Percentiles rank a stretch among this genome's conserved stretches.
Evolutionary conservation across 2,329 filamentous ascomycete genomes (phyloP).

Genomic region (Neurospora crassa): DNA sequence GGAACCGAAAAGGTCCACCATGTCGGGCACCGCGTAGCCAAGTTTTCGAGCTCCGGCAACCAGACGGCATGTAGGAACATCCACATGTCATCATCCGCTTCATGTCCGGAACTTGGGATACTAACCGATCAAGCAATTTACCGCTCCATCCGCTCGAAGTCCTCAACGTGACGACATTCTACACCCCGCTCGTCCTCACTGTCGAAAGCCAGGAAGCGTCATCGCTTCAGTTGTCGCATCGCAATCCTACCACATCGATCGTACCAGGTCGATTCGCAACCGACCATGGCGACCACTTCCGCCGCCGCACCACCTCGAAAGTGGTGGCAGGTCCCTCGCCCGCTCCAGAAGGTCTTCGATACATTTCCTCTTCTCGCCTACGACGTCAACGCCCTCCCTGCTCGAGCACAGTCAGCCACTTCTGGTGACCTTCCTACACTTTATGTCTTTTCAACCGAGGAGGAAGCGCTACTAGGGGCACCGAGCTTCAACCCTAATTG

Average conservation of each 20-base stretch:
- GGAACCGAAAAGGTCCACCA: background rate
- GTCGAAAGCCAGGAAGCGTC: slow-evolving; percentile 1
- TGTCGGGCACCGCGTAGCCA: background rate
- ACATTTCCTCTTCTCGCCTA: slow-evolving; percentile 71
- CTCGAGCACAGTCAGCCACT: slow-evolving; percentile 35
- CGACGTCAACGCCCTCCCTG: slow-evolving; percentile 63
- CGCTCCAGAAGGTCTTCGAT: slow-evolving; percentile 77
- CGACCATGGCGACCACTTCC: slow-evolving; percentile 13
- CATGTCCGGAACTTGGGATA: background rate
- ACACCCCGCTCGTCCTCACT: background rate
- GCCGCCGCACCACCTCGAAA: slow-evolving; percentile 13
- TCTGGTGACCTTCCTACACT: slow-evolving; percentile 43
- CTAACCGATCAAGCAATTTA: background rate
- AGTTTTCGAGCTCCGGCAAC: background rate
- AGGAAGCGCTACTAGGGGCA: slow-evolving; percentile 48
- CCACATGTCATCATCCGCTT: background rate
- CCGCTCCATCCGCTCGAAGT: background rate
- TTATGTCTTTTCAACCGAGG: slow-evolving; percentile 64
- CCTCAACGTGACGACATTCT: background rate
- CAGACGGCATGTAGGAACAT: background rate
- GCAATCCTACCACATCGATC: slow-evolving; percentile 9
- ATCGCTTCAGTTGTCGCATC: slow-evolving; percentile 6
- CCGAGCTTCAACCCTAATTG: slow-evolving; percentile 89
- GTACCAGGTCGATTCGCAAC: background rate
- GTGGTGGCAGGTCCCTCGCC: slow-evolving; percentile 50